A percentile compares a stretch with the other conserved stretches of the same genome.
Conservation (phyloP, 169 alveolate genomes). For the Cryptosporidium parvum region DNA sequence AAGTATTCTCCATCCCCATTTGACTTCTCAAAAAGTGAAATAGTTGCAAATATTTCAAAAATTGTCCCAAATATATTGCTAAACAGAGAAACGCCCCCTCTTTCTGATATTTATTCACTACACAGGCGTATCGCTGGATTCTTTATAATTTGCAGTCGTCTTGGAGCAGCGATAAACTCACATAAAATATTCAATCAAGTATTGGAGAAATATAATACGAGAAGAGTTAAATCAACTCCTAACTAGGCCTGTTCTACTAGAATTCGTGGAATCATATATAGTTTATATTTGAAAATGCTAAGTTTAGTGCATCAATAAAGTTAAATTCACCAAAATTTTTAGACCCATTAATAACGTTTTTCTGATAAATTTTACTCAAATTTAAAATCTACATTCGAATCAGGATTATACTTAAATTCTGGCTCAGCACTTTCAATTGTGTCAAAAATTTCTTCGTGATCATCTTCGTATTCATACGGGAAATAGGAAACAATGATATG, state of each 20-base stretch:
- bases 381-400: constrained; percentile 30
- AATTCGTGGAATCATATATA: constrained; percentile 4
- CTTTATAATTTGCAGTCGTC: constrained; percentile 85
- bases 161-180: constrained; percentile 79
- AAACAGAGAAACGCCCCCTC: constrained; percentile 91
- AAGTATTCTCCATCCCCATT: background rate
- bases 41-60: constrained; percentile 78
- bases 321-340: background rate
- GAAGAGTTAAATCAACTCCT: background rate
- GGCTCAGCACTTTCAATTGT: constrained; percentile 7
- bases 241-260: background rate
- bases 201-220: background rate
- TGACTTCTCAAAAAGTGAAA: constrained; percentile 55
- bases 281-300: background rate
- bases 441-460: constrained; percentile 42
- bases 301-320: background rate
- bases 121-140: constrained; percentile 92
- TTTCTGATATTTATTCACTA: constrained; percentile 91
- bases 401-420: constrained; percentile 48
- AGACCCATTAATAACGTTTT: background rate
- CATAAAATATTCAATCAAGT: constrained; percentile 13
- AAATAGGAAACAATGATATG: constrained; percentile 82
- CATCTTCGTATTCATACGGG: constrained; percentile 72
- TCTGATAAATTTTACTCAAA: constrained; percentile 11
- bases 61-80: constrained; percentile 84